These are phyloP conservation scores for Hypoxylon lienhwacheense DNA, from an alignment of 495 filamentous ascomycete species.

Conservation along the genomic window DNA sequence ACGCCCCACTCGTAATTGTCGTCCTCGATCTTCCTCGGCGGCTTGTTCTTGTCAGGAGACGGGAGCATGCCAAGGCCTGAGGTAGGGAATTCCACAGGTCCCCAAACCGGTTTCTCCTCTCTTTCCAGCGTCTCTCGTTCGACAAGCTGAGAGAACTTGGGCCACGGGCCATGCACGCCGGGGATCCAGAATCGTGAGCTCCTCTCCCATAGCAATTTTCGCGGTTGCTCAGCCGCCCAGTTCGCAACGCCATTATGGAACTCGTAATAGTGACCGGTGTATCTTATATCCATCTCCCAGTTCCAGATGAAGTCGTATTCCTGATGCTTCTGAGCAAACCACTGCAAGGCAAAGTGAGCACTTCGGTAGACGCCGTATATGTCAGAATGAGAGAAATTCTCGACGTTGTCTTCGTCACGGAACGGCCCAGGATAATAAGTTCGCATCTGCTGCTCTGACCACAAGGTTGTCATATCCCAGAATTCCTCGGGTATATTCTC, in stretches of 20 bases:
- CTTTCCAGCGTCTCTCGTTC: conserved; percentile 35
- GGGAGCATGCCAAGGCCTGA: conserved; percentile 9
- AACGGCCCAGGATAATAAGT: conserved; percentile 46
- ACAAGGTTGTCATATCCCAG: conserved; percentile 57
- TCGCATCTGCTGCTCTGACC: conserved; percentile 51
- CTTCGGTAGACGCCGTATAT: conserved; percentile 42
- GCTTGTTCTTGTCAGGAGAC: conserved; percentile 46
- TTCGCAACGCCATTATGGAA: conserved; percentile 51
- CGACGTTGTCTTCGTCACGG: conserved; percentile 47
- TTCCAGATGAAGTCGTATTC: conserved; percentile 66
- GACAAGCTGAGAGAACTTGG: conserved; percentile 49
- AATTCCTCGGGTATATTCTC: conserved; percentile 59
- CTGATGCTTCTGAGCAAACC: conserved; percentile 58
- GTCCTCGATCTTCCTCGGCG: conserved; percentile 45
- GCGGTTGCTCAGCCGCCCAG: conserved; percentile 58
- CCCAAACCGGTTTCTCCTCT: conserved; percentile 32
- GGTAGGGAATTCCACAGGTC: conserved; percentile 30
- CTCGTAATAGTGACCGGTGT: conserved; percentile 59
- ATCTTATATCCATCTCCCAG: conserved; percentile 63
- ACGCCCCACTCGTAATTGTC: conserved; percentile 61
- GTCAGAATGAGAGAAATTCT: conserved; percentile 48
- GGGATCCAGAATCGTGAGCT: conserved; percentile 52
- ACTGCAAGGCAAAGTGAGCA: conserved; percentile 52
- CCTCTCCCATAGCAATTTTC: conserved; percentile 55
- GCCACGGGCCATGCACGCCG: conserved; percentile 46